Evolutionary conservation across 2,329 filamentous ascomycete species (phyloP), one percentile per base, ranked within the genome.

Genomic region (Aphanocladium album): DNA sequence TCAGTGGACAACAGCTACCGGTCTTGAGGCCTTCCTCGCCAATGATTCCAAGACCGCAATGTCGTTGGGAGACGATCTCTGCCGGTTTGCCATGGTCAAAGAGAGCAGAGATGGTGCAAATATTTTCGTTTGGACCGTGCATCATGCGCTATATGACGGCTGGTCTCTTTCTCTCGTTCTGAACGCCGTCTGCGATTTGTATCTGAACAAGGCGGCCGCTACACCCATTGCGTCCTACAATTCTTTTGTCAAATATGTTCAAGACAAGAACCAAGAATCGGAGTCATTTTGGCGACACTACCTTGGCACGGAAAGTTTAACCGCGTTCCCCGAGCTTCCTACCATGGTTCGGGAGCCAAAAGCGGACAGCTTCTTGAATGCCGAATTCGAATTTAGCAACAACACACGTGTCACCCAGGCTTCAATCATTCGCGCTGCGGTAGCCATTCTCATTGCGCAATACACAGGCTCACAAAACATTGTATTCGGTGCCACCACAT

Each of bases 401-500:
- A 17, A 23, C 21, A 19, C 11, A 7, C n/a, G 8, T 8, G 17
- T 16, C n/a, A 46, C 43, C 3, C 17, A 19, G 12, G 43, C 43
- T 8, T 14, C 43, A 46, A 16, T 46, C 16, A 46, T 46, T 21
- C 17, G 43, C 17, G 17, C 43, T 5, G 43, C 43, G 19, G 16
- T 62, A 1, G 43, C 43, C 16, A 46, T 46, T 19, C 30, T 76
- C 5, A 67, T 76, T 1, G 68, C 71, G 0, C 63, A 72, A 2
- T 76, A 77, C 50, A 68, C 75, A 63, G 68, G 12, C 58, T 70
- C 55, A n/a, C 33, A 61, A 16, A 56, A 62, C 49, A 50, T 69
- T 2, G 16, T 65, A 0, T 70, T 67, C 46, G 68, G 68, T 2
- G 60, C 61, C 2, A 63, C 64, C 8, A 50, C 64, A 1, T 64